phyloP scores from a whole-genome alignment of 139 green algal genomes.

The Pycnococcus provasolii region DNA sequence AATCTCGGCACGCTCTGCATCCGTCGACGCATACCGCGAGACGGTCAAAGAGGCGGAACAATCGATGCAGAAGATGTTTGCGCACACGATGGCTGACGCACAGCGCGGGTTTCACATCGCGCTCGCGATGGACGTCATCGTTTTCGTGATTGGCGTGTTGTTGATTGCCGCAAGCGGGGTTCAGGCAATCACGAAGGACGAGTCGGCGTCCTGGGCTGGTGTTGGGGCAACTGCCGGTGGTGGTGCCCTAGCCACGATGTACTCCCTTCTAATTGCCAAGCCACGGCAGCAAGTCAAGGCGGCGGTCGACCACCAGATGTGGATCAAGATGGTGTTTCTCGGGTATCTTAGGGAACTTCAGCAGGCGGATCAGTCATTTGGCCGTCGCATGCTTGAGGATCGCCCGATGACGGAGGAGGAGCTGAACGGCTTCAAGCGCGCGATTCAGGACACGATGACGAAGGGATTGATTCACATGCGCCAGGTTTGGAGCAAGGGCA shows the following conservation, averaged over 20 bases:
- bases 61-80: constrained; percentile 2
- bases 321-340: constrained; percentile 6
- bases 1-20: too few relatives aligned
- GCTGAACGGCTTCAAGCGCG: background rate
- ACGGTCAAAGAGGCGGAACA: background rate
- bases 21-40: too few relatives aligned
- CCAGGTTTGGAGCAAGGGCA: too few relatives aligned
- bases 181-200: background rate
- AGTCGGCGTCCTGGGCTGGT: background rate
- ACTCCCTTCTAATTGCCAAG: background rate
- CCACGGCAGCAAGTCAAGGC: background rate
- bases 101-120: constrained; percentile 1
- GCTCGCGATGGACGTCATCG: constrained; percentile 4
- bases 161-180: constrained; percentile 1
- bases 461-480: background rate
- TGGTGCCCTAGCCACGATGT: background rate
- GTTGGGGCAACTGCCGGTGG: background rate
- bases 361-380: constrained; percentile 6
- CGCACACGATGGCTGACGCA: background rate
- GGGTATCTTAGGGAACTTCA: constrained; percentile 8
- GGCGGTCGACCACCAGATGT: constrained; percentile 13
- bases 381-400: constrained; percentile 7
- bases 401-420: background rate
- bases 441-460: background rate
- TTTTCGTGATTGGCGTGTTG: background rate